These are phyloP conservation scores for Stygiomarasmius scandens DNA, from an alignment of 1,284 basidiomycete species.

Conservation along the genomic window DNA sequence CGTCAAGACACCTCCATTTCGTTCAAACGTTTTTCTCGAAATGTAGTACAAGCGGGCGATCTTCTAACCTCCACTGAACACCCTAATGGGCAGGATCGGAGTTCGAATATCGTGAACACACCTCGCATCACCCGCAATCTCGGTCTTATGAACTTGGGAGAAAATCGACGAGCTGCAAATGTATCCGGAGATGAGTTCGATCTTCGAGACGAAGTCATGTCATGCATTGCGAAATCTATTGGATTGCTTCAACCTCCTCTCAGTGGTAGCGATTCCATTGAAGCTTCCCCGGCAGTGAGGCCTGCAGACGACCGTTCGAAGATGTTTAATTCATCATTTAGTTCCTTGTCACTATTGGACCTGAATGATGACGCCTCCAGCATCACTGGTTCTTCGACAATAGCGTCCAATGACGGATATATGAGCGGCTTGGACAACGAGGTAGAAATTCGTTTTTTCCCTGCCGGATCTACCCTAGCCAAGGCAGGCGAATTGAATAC, in stretches of 20 bases:
- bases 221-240: constrained; percentile 96
- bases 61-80: constrained; percentile 56
- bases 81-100: constrained; percentile 41
- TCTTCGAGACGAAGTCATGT: constrained; percentile 93
- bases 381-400: constrained; percentile 63
- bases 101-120: constrained; percentile 43
- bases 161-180: constrained; percentile 27
- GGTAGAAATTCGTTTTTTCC: constrained; percentile 93
- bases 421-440: constrained; percentile 89
- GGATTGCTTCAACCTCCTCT: constrained; percentile 88
- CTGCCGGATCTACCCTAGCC: constrained; percentile 84
- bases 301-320: constrained; percentile 52
- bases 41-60: constrained; percentile 71
- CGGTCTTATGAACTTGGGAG: constrained; percentile 30
- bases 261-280: constrained; percentile 63
- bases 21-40: constrained; percentile 38
- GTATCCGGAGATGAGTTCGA: constrained; percentile 71
- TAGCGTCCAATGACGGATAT: constrained; percentile 55
- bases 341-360: constrained; percentile 84
- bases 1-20: constrained; percentile 22
- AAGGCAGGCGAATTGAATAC: constrained; percentile 90
- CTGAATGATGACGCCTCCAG: constrained; percentile 69
- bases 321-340: constrained; percentile 79
- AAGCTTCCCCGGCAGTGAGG: constrained; percentile 64
- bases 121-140: constrained; percentile 45